Evolutionary conservation across 495 filamentous ascomycete genomes (phyloP).

Genomic region (Neurospora sp.): DNA sequence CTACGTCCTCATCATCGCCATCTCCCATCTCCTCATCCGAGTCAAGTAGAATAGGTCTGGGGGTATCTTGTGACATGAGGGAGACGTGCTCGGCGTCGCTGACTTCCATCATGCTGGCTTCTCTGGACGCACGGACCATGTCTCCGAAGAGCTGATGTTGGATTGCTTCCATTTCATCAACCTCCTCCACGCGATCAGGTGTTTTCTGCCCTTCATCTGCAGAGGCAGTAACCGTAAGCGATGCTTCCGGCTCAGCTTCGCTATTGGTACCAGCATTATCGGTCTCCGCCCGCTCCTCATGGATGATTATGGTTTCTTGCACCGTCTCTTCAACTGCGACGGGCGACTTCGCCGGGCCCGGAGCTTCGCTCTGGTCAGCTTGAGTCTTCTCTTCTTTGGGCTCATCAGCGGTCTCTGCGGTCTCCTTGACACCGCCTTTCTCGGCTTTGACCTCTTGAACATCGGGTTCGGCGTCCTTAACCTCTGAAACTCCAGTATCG

Average conservation of each 20-base stretch:
- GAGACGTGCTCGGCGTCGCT: neutral
- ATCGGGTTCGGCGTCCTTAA: neutral
- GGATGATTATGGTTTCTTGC: neutral
- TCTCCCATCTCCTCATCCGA: slow-evolving; percentile 1
- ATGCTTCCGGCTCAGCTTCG: neutral
- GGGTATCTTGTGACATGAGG: neutral
- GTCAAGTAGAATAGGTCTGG: neutral
- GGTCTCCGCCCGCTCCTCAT: neutral
- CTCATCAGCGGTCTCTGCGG: neutral
- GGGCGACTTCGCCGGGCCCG: neutral
- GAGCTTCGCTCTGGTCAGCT: neutral
- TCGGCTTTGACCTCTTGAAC: neutral
- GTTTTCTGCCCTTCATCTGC: neutral
- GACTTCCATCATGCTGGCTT: neutral
- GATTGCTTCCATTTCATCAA: neutral
- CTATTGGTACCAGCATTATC: neutral
- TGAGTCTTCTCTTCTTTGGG: neutral
- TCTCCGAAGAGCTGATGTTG: neutral
- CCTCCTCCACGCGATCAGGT: neutral
- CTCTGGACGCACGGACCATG: neutral
- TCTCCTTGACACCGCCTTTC: neutral
- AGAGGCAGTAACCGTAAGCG: neutral
- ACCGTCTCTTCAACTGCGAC: neutral
- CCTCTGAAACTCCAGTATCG: neutral
- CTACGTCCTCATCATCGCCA: slow-evolving; percentile 6